These are phyloP conservation scores for Cryphonectria carpinicola DNA, from an alignment of 2,329 filamentous ascomycete species.

Conservation along the genomic window DNA sequence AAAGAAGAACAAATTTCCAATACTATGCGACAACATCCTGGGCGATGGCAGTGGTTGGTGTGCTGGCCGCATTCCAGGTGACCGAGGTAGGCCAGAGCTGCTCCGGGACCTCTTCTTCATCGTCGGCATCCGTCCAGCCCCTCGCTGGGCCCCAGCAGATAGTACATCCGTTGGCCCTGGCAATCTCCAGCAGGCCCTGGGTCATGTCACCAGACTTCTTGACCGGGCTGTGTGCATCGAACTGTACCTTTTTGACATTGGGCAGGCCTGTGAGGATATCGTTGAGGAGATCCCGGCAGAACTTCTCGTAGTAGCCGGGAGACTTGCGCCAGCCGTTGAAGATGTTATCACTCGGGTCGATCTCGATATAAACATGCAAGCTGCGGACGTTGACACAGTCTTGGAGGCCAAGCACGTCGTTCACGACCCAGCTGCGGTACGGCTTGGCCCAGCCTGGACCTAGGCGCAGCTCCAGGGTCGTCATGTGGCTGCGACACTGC, in stretches of 20 bases:
- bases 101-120: constrained; percentile 4
- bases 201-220: constrained; percentile 69
- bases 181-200: constrained; percentile 59
- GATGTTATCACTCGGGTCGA: constrained; percentile 68
- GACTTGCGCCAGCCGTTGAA: constrained; percentile 70
- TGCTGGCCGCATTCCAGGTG: background rate
- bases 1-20: background rate
- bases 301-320: constrained; percentile 71
- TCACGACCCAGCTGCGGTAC: constrained; percentile 72
- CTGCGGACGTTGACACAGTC: constrained; percentile 64
- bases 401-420: constrained; percentile 63
- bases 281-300: constrained; percentile 61
- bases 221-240: constrained; percentile 71
- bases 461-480: constrained; percentile 69
- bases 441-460: constrained; percentile 75
- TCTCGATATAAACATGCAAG: constrained; percentile 71
- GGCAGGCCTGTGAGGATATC: constrained; percentile 62
- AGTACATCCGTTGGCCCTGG: constrained; percentile 50
- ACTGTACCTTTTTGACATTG: constrained; percentile 61
- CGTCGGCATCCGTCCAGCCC: constrained; percentile 63
- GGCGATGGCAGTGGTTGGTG: constrained; percentile 5
- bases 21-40: constrained; percentile 16
- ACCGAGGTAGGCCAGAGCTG: background rate
- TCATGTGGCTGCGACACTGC: constrained; percentile 62
- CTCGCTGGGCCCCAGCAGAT: constrained; percentile 71